A percentile compares a stretch with the other conserved stretches of the same genome.
phyloP scores from a whole-genome alignment of 805 yeast species.

The Schwanniomyces polymorphus region DNA sequence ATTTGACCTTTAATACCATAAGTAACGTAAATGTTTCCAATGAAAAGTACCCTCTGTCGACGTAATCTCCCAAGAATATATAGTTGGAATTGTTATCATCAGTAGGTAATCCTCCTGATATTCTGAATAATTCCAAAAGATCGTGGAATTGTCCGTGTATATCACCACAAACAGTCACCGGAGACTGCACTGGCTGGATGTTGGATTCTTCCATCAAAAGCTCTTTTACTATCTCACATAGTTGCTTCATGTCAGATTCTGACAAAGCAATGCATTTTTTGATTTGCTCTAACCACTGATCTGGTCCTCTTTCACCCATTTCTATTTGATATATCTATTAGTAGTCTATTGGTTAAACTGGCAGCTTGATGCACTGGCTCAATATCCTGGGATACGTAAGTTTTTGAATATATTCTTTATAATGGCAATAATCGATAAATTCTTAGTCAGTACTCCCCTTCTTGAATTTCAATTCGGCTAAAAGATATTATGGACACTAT shows the following conservation, averaged over 20 bases:
- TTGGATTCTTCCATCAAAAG: constrained; percentile 93
- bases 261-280: constrained; percentile 85
- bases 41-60: constrained; percentile 95
- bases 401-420: neutral
- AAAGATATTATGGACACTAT: neutral
- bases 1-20: constrained; percentile 90
- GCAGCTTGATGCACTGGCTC: neutral
- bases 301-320: constrained; percentile 83
- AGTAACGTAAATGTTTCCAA: constrained; percentile 90
- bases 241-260: constrained; percentile 92
- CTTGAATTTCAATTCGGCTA: neutral
- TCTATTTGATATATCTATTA: constrained; percentile 4
- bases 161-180: constrained; percentile 96
- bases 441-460: neutral
- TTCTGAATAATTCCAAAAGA: constrained; percentile 81
- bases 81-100: constrained; percentile 64
- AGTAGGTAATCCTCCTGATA: constrained; percentile 90
- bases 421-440: neutral
- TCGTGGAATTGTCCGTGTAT: constrained; percentile 99
- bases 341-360: neutral
- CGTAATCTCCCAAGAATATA: constrained; percentile 92
- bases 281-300: constrained; percentile 93
- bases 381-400: neutral
- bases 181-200: constrained; percentile 89
- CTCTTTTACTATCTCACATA: constrained; percentile 94